Base-by-base conservation (phyloP, 768 basidiomycete genomes). In the Russula sp. region DNA sequence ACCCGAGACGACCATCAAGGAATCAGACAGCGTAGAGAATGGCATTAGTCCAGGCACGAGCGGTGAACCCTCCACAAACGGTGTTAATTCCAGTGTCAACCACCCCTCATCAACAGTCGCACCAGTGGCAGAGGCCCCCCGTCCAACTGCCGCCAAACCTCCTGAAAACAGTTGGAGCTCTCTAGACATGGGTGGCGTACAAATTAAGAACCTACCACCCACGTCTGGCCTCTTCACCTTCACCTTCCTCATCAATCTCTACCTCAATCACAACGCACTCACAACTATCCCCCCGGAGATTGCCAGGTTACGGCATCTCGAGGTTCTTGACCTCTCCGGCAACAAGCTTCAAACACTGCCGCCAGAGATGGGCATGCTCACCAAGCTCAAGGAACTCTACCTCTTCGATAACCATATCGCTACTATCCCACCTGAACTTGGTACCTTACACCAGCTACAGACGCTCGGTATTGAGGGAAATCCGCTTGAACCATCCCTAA, bases 381-480 rank as follows among this genome's bases (percentile, higher is more conserved):
- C 87, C 16, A 83, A 85, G 66, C 77, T 99, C 59, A 92, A 91
- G 75, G 96, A 99, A 73, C 79, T 99, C 40, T 91, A 92, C 71
- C 77, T 98, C 22, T 99, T 98, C 74, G 97, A 99, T 79, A 99
- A 99, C 75, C 84, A 89, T 69, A 75, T 99, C n/a, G 77, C 83
- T 44, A 88, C 85, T 2, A 80, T 99, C 20, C 97, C 97, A 2
- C 77, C 81, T 0, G 91, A 99, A 72, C 79, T 97, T 40, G 97
- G 97, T 34, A 92, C 84, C 59, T 75, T 99, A 40, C 91, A 96
- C 71, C 92, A 94, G 72, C 80, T 99, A 55, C 92, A 91, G 72
- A 93, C 92, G 11, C 77, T 99, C 32, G 97, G 97, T 20, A 82
- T 99, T 40, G 97, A 98, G 73, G 97, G 97, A n/a, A 99, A 99